Conservation (phyloP, 108 stramenopile genomes). For the Conticribra guillardii region DNA sequence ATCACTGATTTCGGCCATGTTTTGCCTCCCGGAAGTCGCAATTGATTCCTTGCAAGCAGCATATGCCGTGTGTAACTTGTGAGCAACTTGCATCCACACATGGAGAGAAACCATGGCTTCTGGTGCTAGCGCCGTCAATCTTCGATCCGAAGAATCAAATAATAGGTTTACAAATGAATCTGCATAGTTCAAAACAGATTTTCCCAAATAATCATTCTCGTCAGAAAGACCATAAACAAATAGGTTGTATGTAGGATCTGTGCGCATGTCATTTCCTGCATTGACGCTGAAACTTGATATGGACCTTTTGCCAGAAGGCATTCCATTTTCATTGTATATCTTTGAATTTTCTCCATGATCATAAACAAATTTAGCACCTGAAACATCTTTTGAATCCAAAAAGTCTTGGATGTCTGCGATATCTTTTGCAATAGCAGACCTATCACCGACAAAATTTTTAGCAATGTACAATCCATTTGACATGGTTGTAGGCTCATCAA, state of each 20-base stretch:
- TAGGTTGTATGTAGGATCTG: constrained; percentile 72
- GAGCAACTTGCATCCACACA: constrained; percentile 82
- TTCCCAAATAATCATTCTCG: constrained; percentile 53
- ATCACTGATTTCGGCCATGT: constrained; percentile 39
- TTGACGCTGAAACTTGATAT: constrained; percentile 62
- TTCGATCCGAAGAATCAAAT: constrained; percentile 38
- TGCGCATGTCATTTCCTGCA: constrained; percentile 53
- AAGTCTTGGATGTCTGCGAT: constrained; percentile 64
- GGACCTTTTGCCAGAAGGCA: constrained; percentile 49
- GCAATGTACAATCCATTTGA: constrained; percentile 73
- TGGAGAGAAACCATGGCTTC: constrained; percentile 73
- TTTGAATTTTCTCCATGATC: constrained; percentile 68
- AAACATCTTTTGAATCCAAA: constrained; percentile 45
- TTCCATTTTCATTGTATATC: constrained; percentile 65
- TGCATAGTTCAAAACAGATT: constrained; percentile 61
- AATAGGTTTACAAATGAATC: constrained; percentile 65
- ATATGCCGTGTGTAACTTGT: constrained; percentile 57
- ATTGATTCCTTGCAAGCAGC: constrained; percentile 42
- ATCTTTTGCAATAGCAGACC: constrained; percentile 73
- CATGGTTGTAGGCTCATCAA: constrained; percentile 50
- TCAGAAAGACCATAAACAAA: constrained; percentile 67
- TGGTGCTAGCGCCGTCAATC: constrained; percentile 45
- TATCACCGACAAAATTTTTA: constrained; percentile 75
- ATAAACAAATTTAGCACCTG: constrained; percentile 64
- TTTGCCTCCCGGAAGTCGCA: constrained; percentile 50